Evolutionary conservation across 805 yeast genomes (phyloP).

Genomic region (Hanseniaspora valbyensis): DNA sequence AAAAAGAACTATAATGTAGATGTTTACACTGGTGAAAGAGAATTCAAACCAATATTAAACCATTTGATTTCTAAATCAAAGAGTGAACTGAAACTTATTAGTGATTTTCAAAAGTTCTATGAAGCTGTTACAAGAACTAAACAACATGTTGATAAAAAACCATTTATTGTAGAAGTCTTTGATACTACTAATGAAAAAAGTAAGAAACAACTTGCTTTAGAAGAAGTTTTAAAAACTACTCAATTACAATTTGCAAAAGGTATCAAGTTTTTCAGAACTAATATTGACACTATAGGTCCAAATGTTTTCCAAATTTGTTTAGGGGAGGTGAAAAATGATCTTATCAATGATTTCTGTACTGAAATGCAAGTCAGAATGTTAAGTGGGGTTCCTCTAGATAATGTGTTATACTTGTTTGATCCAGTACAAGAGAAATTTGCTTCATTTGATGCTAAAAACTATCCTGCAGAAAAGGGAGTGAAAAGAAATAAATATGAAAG

Average conservation of each 20-base stretch:
- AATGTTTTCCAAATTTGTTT: not conserved
- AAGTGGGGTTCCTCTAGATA: not conserved
- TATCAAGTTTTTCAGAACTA: not conserved
- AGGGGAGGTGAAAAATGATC: not conserved
- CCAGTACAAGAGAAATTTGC: not conserved
- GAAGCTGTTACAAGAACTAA: slow-evolving; percentile 26
- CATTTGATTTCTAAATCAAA: slow-evolving; percentile 49
- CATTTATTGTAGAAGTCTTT: not conserved
- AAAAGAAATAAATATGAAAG: not conserved
- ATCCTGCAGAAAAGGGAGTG: not conserved
- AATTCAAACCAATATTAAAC: slow-evolving; percentile 42
- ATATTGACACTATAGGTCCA: not conserved
- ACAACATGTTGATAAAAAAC: not conserved
- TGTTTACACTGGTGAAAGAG: slow-evolving; percentile 51
- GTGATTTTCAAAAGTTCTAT: not conserved
- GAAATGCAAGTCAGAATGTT: not conserved
- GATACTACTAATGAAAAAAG: not conserved
- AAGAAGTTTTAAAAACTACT: not conserved
- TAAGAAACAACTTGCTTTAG: not conserved
- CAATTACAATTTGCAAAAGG: not conserved
- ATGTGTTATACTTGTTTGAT: not conserved
- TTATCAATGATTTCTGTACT: not conserved
- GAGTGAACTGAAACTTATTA: slow-evolving; percentile 42
- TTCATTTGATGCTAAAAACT: not conserved
- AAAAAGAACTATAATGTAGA: slow-evolving; percentile 40